Evolutionary conservation across 495 filamentous ascomycete genomes (phyloP).

Genomic region (Penicillium coprophilum): DNA sequence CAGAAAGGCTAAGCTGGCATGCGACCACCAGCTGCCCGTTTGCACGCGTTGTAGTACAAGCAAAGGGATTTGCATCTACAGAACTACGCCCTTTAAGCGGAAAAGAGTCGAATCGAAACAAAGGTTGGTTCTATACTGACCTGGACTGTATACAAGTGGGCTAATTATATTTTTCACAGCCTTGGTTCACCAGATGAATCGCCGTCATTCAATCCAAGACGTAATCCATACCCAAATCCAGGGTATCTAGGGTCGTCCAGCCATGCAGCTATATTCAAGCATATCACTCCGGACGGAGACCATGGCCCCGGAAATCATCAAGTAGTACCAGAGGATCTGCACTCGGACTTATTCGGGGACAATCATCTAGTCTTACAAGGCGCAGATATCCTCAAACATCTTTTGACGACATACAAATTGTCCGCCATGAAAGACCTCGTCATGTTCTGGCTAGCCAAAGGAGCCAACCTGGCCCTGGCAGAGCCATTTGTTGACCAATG

Average conservation of each 20-base stretch:
- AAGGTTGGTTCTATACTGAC: conserved; percentile 15
- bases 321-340: conserved; percentile 11
- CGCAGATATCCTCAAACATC: conserved; percentile 29
- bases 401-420: conserved; percentile 26
- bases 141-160: background rate
- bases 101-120: conserved; percentile 27
- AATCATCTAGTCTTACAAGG: conserved; percentile 29
- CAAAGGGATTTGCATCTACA: conserved; percentile 38
- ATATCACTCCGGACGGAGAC: conserved; percentile 33
- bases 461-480: conserved; percentile 37
- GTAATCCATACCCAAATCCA: conserved; percentile 43
- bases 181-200: conserved; percentile 24
- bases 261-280: conserved; percentile 43
- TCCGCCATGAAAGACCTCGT: conserved; percentile 33
- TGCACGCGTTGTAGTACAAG: conserved; percentile 38
- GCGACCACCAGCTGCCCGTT: conserved; percentile 41
- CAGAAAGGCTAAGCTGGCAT: conserved; percentile 43
- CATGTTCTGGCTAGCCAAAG: conserved; percentile 35
- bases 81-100: conserved; percentile 41
- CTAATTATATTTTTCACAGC: conserved; percentile 2
- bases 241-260: conserved; percentile 46
- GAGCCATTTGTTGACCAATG: conserved; percentile 34
- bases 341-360: conserved; percentile 22
- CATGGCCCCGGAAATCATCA: conserved; percentile 7
- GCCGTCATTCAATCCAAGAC: conserved; percentile 27